Evolutionary conservation across 257 asterid genomes (phyloP).

Genomic region (Solanum corneliomulleri): DNA sequence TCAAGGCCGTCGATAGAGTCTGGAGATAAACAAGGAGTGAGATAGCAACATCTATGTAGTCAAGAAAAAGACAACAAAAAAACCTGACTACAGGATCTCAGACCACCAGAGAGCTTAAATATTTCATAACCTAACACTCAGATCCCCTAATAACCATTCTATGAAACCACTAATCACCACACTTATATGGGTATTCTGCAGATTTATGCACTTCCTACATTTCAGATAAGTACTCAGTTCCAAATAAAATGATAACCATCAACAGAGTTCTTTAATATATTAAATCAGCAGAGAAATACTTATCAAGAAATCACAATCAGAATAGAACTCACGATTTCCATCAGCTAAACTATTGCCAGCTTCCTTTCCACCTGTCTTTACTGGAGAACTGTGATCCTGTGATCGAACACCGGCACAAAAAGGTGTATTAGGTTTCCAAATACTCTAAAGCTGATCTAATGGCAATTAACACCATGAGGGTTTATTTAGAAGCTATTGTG

Average conservation of each 20-base stretch:
- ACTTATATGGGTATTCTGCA: background rate
- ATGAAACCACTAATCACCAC: background rate
- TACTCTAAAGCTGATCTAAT: background rate
- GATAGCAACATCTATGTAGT: background rate
- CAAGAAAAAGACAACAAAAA: background rate
- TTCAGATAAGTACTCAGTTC: background rate
- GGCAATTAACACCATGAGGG: background rate
- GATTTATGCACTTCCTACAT: background rate
- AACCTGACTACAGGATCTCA: background rate
- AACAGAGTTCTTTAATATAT: background rate
- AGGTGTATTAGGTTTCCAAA: background rate
- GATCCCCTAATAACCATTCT: background rate
- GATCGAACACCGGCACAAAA: background rate
- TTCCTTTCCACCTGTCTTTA: constrained; percentile 20
- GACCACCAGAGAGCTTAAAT: background rate
- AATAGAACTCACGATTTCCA: constrained; percentile 42
- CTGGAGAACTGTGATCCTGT: constrained; percentile 33
- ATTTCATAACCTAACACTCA: background rate
- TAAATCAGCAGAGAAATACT: background rate
- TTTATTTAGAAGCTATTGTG: background rate
- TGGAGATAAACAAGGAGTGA: constrained; percentile 11
- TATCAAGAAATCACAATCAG: background rate
- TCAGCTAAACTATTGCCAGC: constrained; percentile 26
- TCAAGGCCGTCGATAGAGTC: constrained; percentile 53
- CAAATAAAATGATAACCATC: background rate